Base-by-base conservation (phyloP, 2,329 filamentous ascomycete genomes). In the Dactylella cylindrospora region DNA sequence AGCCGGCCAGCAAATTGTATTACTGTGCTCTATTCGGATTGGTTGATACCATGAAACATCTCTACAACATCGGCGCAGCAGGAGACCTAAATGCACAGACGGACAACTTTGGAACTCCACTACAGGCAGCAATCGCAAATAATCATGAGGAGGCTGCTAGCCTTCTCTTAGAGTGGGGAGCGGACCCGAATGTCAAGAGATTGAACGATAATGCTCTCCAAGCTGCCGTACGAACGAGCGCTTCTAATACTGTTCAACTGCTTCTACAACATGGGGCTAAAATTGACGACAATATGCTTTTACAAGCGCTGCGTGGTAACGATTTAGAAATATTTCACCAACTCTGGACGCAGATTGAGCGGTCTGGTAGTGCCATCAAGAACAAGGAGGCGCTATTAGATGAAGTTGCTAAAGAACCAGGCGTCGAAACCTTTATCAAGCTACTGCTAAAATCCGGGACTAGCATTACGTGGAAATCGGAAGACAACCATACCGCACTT, bases 291-390 rank as follows among this genome's bases (percentile, higher is more conserved):
- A 36, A 55, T 17, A 28, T 47, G 10, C 13, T 55, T 28, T 22
- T 55, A 2, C 51, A 55, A 39, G 51, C 51, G n/a, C 38, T 55
- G 28, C 44, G 33, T 31, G 33, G 51, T 12, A 55, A 40, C 23
- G 43, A 55, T 32, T 17, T 55, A 15, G 41, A 55, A n/a, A 55
- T 55, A 19, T 55, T 55, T n/a, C 51, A 55, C 15, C 51, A 55
- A 36, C 51, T 55, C 36, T 55, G 51, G 51, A 47, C 51, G 9
- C 51, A 55, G 20, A 55, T 55, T 35, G 51, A 55, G 26, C 46
- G 43, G 20, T 55, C 51, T 5, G 51, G 51, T n/a, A 47, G 51
- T 28, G 35, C 25, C 28, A 55, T 55, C 41, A 15, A 35, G 28
- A 47, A 55, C 13, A 55, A 55, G 29, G 51, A 55, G 17, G 41